Evolutionary conservation across 116 monocot genomes (phyloP), one percentile per base, ranked within the genome.

Genomic region (Phalaenopsis hybrid): DNA sequence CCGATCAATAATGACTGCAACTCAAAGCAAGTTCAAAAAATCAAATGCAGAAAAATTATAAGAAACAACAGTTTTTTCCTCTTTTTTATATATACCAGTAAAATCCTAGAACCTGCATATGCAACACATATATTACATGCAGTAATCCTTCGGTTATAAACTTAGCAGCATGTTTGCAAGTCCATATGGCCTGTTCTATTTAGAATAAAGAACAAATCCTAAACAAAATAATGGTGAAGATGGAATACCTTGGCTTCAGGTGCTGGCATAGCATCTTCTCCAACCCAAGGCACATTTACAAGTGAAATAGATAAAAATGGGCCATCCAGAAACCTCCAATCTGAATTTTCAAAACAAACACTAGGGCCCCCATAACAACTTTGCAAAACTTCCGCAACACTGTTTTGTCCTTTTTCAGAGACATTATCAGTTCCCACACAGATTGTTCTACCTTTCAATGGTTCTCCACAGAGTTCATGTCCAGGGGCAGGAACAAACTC

Each of bases 401-500:
- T n/a, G 1, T n/a, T 67, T 46, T 57, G 74, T 6, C n/a, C 79
- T 50, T 77, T 44, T 59, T 49, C 37, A 51, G 51, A 59, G 20
- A 51, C 84, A 37, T 8, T 28, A 28, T 0, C 50, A 16, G 65
- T 63, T 21, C 23, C 70, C 37, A 83, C 78, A 48, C 11, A 23
- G 50, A 50, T 59, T 16, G 44, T 55, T 20, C 57, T 51, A 43
- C 82, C 67, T 49, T 83, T 33, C 23, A 88, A 65, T 12, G 90
- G 89, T 44, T 90, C 82, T 6, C 97, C 97, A 81, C 73, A 79
- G 65, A 33, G 28, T 88, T 98, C 97, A 85, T 91, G 92, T 70
- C 93, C 93, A 75, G 93, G 86, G 78, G 97, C 97, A 63, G 97
- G 97, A 4, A 97, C 90, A 90, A 92, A 97, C 33, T 87, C 81